phyloP scores from a whole-genome alignment of 495 filamentous ascomycete species.

The Echria macrotheca region DNA sequence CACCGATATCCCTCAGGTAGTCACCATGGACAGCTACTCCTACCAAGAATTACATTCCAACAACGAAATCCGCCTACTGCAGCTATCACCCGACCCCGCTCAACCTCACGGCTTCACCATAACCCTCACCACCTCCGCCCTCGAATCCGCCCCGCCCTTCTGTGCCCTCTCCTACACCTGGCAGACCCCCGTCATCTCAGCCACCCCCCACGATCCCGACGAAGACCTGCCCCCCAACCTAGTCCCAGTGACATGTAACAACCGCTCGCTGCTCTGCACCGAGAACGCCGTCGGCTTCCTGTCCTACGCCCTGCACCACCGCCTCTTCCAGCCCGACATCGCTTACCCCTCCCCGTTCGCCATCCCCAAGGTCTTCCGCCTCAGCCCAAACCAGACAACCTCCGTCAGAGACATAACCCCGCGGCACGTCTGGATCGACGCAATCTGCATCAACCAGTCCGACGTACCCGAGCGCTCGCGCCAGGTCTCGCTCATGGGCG shows the following conservation, averaged over 20 bases:
- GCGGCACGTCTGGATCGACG: not conserved
- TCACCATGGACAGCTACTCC: no score
- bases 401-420: not conserved
- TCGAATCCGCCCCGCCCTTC: not conserved
- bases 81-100: not conserved
- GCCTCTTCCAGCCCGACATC: not conserved
- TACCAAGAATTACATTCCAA: no score
- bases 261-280: no score
- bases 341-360: not conserved
- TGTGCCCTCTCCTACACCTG: constrained; percentile 2
- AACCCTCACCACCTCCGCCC: not conserved
- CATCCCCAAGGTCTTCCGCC: not conserved
- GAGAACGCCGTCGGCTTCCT: not conserved
- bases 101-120: not conserved
- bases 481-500: not conserved
- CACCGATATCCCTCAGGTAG: no score
- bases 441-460: constrained; percentile 4
- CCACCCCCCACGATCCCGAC: no score
- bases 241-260: no score
- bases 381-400: not conserved
- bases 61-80: constrained; percentile 1
- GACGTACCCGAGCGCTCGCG: not conserved
- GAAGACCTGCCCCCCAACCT: no score
- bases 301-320: not conserved
- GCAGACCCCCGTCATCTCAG: not conserved